phyloP scores from a whole-genome alignment of 805 yeast genomes.

The Cyberlindnera euphorbiiphila region DNA sequence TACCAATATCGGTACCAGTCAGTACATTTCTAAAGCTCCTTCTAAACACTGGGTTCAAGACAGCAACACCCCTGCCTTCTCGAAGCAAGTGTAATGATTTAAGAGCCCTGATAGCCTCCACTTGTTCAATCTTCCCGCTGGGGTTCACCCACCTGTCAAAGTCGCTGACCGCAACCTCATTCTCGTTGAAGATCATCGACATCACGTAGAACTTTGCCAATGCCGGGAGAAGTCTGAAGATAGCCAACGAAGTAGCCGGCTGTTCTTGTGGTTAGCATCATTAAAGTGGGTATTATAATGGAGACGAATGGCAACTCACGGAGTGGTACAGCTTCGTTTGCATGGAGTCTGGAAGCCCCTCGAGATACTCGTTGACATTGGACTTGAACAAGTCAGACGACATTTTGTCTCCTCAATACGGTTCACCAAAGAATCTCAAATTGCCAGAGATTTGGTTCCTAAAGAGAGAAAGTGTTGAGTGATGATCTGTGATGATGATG shows the following conservation, averaged over 20 bases:
- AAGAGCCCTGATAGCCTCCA: conserved; percentile 76
- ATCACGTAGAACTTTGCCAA: conserved; percentile 85
- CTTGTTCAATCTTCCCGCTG: conserved; percentile 47
- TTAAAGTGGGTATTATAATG: too few relatives aligned
- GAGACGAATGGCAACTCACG: conserved; percentile 25
- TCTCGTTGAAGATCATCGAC: conserved; percentile 80
- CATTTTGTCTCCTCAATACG: conserved; percentile 12
- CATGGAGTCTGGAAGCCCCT: conserved; percentile 83
- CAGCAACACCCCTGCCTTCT: conserved; percentile 45
- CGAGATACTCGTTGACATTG: conserved; percentile 84
- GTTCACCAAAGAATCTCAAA: too few relatives aligned
- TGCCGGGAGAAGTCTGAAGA: conserved; percentile 84
- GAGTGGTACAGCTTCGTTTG: conserved; percentile 76
- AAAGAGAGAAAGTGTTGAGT: conserved; percentile 2
- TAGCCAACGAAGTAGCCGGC: conserved; percentile 93
- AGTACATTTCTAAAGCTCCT: conserved; percentile 75
- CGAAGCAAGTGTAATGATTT: conserved; percentile 70
- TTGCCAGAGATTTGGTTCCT: too few relatives aligned
- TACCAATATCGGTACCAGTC: conserved; percentile 67
- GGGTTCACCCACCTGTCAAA: conserved; percentile 75
- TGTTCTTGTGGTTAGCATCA: too few relatives aligned
- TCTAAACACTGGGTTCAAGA: conserved; percentile 71
- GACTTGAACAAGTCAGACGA: conserved; percentile 46
- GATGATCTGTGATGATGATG: too few relatives aligned
- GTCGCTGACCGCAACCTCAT: conserved; percentile 61